Evolutionary conservation across 2,329 filamentous ascomycete species (phyloP), one percentile per base, ranked within the genome.

Genomic region (Paramyrothecium sp.): DNA sequence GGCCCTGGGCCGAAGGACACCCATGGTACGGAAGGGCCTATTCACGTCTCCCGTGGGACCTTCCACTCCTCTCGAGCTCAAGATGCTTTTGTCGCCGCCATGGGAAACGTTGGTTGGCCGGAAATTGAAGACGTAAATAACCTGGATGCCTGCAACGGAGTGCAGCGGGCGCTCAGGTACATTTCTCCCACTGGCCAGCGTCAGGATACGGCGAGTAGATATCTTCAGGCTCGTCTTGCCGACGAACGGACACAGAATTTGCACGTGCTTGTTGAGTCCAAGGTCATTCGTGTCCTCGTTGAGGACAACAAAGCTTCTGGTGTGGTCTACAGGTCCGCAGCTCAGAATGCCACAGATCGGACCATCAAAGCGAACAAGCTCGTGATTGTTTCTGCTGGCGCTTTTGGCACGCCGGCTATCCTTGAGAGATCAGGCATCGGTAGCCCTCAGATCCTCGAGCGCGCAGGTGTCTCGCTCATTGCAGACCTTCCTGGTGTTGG

Each of bases 391-490:
- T 70, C 70, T 65, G 79, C 63, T 4, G 84, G 84, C 12, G 77
- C 82, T 0, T 73, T 79, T 7, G 80, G 81, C 2, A 82, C 83
- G 0, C 83, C 85, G 0, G 69, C 72, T 0, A 75, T 89, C 1
- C 78, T 89, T 0, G 85, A 89, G 66, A 74, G 86, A 20, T 89
- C 86, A 1, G 87, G 87, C 8, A 64, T 89, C 2, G 85, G 84
- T n/a, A 74, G 76, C 49, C 71, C 75, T 1, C 72, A 78, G 2
- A 63, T 85, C 7, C 75, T 88, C 2, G 65, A 76, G 47, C 71
- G 70, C 19, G 75, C 78, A 0, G 78, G 75, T 1, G 76, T 87
- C 2, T 72, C 77, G 1, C 65, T 80, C 3, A 64, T 80, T 1
- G 71, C 76, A 2, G 73, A 82, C 51, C 66, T 84, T 1, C 77